phyloP scores from a whole-genome alignment of 2,329 filamentous ascomycete species.

The Botryotinia calthae region DNA sequence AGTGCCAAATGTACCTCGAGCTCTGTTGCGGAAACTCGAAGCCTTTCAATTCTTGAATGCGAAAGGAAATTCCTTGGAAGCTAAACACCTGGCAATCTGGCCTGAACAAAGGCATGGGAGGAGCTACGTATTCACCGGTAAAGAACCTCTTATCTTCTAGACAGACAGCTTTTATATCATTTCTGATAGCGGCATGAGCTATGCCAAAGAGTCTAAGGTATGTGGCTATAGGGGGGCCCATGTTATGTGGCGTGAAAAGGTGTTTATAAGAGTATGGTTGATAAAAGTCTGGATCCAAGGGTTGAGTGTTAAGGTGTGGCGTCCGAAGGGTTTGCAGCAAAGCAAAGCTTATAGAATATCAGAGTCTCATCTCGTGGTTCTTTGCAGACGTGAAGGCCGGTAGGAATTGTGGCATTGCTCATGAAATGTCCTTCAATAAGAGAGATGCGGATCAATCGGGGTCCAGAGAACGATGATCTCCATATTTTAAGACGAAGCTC shows the following conservation, averaged over 20 bases:
- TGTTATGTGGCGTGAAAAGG: neutral
- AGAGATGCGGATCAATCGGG: neutral
- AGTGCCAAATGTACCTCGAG: neutral
- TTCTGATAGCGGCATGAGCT: neutral
- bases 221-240: too few relatives aligned
- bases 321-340: neutral
- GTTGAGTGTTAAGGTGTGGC: neutral
- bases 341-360: neutral
- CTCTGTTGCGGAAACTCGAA: neutral
- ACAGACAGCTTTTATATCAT: neutral
- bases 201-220: neutral
- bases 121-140: too few relatives aligned
- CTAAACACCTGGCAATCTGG: neutral
- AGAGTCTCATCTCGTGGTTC: constrained; percentile 1
- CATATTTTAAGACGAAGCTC: constrained; percentile 3
- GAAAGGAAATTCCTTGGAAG: neutral
- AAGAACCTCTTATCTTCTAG: neutral
- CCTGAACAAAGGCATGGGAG: too few relatives aligned
- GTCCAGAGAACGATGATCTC: neutral
- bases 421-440: neutral
- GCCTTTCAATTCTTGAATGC: neutral
- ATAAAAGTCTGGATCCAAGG: neutral
- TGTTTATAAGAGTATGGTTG: accelerated
- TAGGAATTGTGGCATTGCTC: neutral
- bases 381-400: neutral